A percentile compares a stretch with the other conserved stretches of the same genome.
Evolutionary conservation across 441 rosid species (phyloP).

Genomic region (Mallotus repandus): DNA sequence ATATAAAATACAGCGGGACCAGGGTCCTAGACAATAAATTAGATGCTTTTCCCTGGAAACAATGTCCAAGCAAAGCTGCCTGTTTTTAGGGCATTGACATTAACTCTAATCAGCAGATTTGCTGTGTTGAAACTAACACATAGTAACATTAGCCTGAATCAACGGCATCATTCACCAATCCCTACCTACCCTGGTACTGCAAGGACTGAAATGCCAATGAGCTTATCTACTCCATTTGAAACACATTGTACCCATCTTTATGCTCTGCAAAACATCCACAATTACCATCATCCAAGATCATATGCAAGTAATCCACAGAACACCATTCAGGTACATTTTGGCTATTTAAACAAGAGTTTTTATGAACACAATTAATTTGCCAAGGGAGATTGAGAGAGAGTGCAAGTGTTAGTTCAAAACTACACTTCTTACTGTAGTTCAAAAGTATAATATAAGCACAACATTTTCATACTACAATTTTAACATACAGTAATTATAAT

Average conservation of each 20-base stretch:
- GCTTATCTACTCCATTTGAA: background rate
- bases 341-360: background rate
- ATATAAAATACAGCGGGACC: too few species aligned
- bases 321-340: background rate
- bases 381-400: background rate
- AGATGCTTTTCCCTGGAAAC: too few species aligned
- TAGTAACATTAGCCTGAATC: too few species aligned
- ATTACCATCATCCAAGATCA: background rate
- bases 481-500: conserved; percentile 36
- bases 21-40: too few species aligned
- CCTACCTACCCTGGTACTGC: background rate
- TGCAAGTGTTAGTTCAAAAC: conserved; percentile 20
- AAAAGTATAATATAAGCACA: conserved; percentile 34
- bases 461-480: conserved; percentile 49
- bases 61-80: too few species aligned
- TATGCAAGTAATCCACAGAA: background rate
- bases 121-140: too few species aligned
- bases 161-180: too few species aligned
- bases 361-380: background rate
- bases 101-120: too few species aligned
- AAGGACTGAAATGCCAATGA: background rate
- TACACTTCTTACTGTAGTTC: conserved; percentile 32
- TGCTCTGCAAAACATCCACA: background rate
- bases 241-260: background rate
- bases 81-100: background rate